Conservation (phyloP, 495 filamentous ascomycete genomes). For the Penicillium robsamsonii region DNA sequence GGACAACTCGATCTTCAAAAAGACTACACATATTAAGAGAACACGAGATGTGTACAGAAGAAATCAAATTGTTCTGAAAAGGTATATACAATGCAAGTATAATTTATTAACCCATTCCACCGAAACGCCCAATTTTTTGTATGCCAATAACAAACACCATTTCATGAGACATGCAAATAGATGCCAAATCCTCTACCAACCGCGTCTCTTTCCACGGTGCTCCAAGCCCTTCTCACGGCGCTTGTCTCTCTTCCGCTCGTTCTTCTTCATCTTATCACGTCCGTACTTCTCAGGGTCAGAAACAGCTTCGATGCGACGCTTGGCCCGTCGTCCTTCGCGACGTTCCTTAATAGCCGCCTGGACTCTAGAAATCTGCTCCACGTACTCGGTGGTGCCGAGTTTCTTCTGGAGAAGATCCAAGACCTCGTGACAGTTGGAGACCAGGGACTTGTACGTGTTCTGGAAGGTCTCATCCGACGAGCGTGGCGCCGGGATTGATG, state of each 20-base stretch:
- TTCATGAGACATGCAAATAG: constrained; percentile 22
- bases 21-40: not conserved
- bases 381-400: constrained; percentile 76
- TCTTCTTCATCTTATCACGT: constrained; percentile 77
- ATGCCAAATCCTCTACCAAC: constrained; percentile 46
- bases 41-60: constrained; percentile 15
- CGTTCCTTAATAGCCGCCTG: constrained; percentile 64
- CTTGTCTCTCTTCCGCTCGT: constrained; percentile 79
- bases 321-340: constrained; percentile 69
- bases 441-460: constrained; percentile 62
- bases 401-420: constrained; percentile 76
- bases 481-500: constrained; percentile 64
- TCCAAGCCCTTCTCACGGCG: constrained; percentile 72
- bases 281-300: constrained; percentile 74
- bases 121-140: constrained; percentile 32
- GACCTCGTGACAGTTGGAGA: constrained; percentile 66
- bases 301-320: constrained; percentile 84
- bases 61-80: constrained; percentile 17
- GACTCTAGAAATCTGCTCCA: constrained; percentile 63
- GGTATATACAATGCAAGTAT: constrained; percentile 15
- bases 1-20: not conserved
- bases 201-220: constrained; percentile 67
- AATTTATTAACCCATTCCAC: constrained; percentile 5
- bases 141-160: constrained; percentile 29
- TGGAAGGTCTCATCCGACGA: constrained; percentile 66